phyloP scores from a whole-genome alignment of 2,329 filamentous ascomycete genomes.

The Fusarium sp. region DNA sequence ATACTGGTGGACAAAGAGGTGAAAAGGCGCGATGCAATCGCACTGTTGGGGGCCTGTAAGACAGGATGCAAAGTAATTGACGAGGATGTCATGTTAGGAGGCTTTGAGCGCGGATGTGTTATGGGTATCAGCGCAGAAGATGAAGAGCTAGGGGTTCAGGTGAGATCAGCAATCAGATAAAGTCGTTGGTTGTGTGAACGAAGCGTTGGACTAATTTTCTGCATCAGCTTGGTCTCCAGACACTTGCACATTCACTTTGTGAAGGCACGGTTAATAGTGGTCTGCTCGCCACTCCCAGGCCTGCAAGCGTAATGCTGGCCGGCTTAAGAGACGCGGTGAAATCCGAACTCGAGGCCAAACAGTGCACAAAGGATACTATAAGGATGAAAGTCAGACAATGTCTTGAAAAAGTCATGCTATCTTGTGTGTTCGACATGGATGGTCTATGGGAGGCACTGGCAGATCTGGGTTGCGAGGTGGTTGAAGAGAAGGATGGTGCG shows the following conservation, averaged over 20 bases:
- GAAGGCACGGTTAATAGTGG: slow-evolving; percentile 40
- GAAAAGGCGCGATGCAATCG: slow-evolving; percentile 45
- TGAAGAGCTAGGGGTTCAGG: slow-evolving; percentile 56
- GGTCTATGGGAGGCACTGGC: slow-evolving; percentile 65
- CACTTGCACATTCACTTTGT: slow-evolving; percentile 52
- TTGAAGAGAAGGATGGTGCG: slow-evolving; percentile 46
- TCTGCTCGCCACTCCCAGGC: slow-evolving; percentile 59
- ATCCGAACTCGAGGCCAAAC: slow-evolving; percentile 43
- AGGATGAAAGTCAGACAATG: slow-evolving; percentile 44
- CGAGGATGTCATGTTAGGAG: slow-evolving; percentile 55
- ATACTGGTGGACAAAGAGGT: slow-evolving; percentile 52
- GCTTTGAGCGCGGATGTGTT: slow-evolving; percentile 59
- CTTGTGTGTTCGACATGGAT: slow-evolving; percentile 65
- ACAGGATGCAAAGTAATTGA: slow-evolving; percentile 61
- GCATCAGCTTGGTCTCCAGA: slow-evolving; percentile 57
- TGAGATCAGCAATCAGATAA: slow-evolving; percentile 41
- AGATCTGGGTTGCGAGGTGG: slow-evolving; percentile 53
- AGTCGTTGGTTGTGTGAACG: no score
- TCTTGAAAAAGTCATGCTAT: slow-evolving; percentile 61
- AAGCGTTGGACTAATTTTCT: slow-evolving; percentile 9
- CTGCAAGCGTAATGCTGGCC: slow-evolving; percentile 51
- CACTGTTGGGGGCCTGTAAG: slow-evolving; percentile 43
- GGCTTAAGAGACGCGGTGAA: slow-evolving; percentile 52
- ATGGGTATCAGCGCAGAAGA: slow-evolving; percentile 64
- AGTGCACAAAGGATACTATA: slow-evolving; percentile 21